phyloP scores from a whole-genome alignment of 1,139 yeast genomes.

The Nakaseomyces uthaithaninus region DNA sequence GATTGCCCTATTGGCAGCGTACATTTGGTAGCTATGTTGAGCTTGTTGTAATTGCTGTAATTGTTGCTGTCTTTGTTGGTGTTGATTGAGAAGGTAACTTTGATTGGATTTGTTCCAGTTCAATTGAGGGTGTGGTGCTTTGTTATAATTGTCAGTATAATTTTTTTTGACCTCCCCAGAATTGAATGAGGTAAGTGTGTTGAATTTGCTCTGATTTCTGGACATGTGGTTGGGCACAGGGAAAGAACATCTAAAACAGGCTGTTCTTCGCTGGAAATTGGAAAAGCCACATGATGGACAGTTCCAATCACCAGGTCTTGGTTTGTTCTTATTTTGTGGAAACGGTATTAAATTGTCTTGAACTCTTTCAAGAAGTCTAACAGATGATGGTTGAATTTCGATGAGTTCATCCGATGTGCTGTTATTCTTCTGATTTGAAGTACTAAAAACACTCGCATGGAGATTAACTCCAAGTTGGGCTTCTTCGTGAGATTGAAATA shows the following conservation, averaged over 20 bases:
- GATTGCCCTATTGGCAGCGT: neutral
- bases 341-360: slow-evolving; percentile 73
- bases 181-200: slow-evolving; percentile 35
- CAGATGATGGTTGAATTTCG: slow-evolving; percentile 83
- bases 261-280: slow-evolving; percentile 88
- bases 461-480: slow-evolving; percentile 68
- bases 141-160: slow-evolving; percentile 10
- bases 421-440: neutral
- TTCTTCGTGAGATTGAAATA: slow-evolving; percentile 77
- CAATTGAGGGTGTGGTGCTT: neutral
- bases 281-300: slow-evolving; percentile 95
- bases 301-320: slow-evolving; percentile 97
- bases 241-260: slow-evolving; percentile 87
- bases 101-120: slow-evolving; percentile 2
- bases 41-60: neutral
- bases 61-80: too few relatives aligned
- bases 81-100: neutral
- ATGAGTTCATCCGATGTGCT: slow-evolving; percentile 48
- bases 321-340: slow-evolving; percentile 82
- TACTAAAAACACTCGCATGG: slow-evolving; percentile 47
- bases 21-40: slow-evolving; percentile 6
- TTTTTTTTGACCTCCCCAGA: slow-evolving; percentile 10
- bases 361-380: slow-evolving; percentile 69
- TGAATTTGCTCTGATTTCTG: neutral
- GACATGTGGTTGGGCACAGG: slow-evolving; percentile 54